Base-by-base conservation (phyloP, 306 rosid species). In the Malus sieversii region DNA sequence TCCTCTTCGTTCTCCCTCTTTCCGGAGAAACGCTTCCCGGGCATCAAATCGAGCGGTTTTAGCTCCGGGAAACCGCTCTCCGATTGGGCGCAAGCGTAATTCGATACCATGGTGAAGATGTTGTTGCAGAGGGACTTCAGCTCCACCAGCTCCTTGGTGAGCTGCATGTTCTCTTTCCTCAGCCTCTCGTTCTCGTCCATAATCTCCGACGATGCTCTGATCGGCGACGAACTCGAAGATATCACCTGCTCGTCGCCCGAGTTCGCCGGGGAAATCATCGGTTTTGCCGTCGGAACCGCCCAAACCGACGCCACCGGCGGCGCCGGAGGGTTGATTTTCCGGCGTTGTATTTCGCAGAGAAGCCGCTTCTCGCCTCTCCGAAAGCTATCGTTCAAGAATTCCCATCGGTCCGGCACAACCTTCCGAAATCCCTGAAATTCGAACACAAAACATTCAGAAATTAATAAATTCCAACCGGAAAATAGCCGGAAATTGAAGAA, bases 371-470 rank as follows among this genome's bases (percentile, higher is more conserved):
- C 85, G 2, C 97, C 97, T 64, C 76, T 77, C 22, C 92, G 92
- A 8, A 95, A 95, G 73, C 1, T 87, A 18, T 92, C 97, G 82
- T 95, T 92, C 3, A 90, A 81, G 70, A 95, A 95, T 76, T 95
- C 99, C 97, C 97, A 95, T 16, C 99, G 96, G 71, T 95, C 97
- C 57, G 97, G 89, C 30, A 89, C 91, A 4, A 95, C 92, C 45
- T 95, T 95, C 33, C 90, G 82, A 71, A 95, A 95, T 82, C 97
- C 96, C 97, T 95, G 58, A 8, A 66, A 68, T 10, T 68, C 65
- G 29, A 18, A 64, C 38, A 66, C 6, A 20, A 65, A 38, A 6
- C 0, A 30, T n/a, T 2, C 16, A 35, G 15, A 68, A 58, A 5
- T 22, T 52, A 4, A n/a, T 4, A 22, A 4, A 66, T n/a, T 4